Percentiles rank a stretch among this genome's conserved stretches.
These are phyloP conservation scores for Westerdykella ornata DNA, from an alignment of 2,329 filamentous ascomycete species.

Conservation along the genomic window DNA sequence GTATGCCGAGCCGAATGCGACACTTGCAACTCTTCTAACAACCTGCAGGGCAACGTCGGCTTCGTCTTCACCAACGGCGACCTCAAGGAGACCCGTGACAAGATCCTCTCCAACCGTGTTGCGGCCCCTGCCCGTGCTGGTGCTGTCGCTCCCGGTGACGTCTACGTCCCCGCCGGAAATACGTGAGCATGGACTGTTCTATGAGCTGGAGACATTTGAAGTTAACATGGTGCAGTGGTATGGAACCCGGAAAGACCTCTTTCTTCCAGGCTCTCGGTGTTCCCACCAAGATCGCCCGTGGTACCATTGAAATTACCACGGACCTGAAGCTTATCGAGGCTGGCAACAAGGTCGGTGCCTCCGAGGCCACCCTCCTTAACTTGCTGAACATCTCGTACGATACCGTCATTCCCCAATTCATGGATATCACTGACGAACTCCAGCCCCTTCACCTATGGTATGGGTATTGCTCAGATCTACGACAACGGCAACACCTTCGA, in stretches of 20 bases:
- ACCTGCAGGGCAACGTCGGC: slow-evolving; percentile 68
- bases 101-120: slow-evolving; percentile 95
- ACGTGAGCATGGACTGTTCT: slow-evolving; percentile 44
- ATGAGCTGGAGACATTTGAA: not conserved
- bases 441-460: slow-evolving; percentile 63
- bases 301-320: slow-evolving; percentile 99
- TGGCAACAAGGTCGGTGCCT: slow-evolving; percentile 90
- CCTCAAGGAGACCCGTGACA: slow-evolving; percentile 85
- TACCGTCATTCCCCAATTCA: not conserved
- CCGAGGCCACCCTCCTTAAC: slow-evolving; percentile 98
- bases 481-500: slow-evolving; percentile 93
- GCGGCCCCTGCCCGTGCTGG: slow-evolving; percentile 96
- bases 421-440: not conserved
- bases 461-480: slow-evolving; percentile 94
- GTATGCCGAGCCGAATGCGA: slow-evolving; percentile 8
- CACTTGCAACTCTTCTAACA: slow-evolving; percentile 11
- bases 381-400: slow-evolving; percentile 90
- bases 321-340: slow-evolving; percentile 98
- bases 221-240: slow-evolving; percentile 52
- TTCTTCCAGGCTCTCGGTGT: slow-evolving; percentile 99
- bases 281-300: slow-evolving; percentile 99
- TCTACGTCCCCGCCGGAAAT: slow-evolving; percentile 96
- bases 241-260: slow-evolving; percentile 99
- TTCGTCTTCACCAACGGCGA: slow-evolving; percentile 98
- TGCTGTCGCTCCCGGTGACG: slow-evolving; percentile 87